phyloP scores from a whole-genome alignment of 140 eudicot species.

The Ambrosia hybrid region DNA sequence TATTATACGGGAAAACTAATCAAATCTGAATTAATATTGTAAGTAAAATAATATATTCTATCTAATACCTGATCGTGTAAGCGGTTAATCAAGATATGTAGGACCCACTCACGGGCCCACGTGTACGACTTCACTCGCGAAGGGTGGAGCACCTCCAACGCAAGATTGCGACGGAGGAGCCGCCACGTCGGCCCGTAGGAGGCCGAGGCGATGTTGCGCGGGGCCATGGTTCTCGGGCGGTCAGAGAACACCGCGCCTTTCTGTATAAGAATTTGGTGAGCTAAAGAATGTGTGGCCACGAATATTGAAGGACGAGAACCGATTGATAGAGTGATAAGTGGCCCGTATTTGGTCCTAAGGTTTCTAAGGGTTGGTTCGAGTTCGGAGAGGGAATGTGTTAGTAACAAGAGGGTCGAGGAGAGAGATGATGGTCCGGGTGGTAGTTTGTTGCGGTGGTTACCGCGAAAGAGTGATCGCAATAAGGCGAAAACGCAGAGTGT shows the following conservation, averaged over 20 bases:
- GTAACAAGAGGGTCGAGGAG: slow-evolving; percentile 18
- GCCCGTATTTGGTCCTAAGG: slow-evolving; percentile 41
- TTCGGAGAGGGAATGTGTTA: slow-evolving; percentile 20
- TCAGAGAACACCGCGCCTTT: slow-evolving; percentile 46
- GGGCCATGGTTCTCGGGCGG: slow-evolving; percentile 39
- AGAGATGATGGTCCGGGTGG: neutral
- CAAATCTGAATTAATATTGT: too few species aligned
- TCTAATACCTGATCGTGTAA: slow-evolving; percentile 2
- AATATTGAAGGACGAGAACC: slow-evolving; percentile 31
- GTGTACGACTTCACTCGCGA: slow-evolving; percentile 39
- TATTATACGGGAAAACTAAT: too few species aligned
- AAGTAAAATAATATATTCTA: too few species aligned
- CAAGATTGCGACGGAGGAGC: slow-evolving; percentile 30
- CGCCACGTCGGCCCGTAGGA: slow-evolving; percentile 21
- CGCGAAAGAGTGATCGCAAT: neutral
- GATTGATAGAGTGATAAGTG: slow-evolving; percentile 38
- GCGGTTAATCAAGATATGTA: slow-evolving; percentile 27
- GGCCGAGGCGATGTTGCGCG: slow-evolving; percentile 39
- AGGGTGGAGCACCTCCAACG: slow-evolving; percentile 19
- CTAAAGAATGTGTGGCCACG: too few species aligned
- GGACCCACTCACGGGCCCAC: slow-evolving; percentile 49
- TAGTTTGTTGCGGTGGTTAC: neutral
- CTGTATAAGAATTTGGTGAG: slow-evolving; percentile 37
- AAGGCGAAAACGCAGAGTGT: neutral
- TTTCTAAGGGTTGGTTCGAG: slow-evolving; percentile 25